Evolutionary conservation across 139 green algal genomes (phyloP), one percentile per base, ranked within the genome.

Genomic region (Chlamydomonas sp.): DNA sequence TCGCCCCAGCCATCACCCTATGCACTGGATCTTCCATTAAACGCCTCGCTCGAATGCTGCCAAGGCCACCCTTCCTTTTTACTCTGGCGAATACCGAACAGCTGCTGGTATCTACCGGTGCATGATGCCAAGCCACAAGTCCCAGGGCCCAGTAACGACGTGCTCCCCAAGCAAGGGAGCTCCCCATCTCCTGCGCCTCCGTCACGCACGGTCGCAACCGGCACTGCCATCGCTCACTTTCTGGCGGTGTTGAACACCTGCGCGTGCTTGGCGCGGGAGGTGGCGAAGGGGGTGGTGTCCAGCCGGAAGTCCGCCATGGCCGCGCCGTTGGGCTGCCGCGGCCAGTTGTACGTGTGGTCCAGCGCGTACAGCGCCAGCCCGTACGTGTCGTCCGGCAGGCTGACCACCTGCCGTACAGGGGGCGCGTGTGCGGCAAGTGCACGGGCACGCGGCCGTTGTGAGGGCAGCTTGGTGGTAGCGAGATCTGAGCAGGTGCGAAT

Each of bases 181-280:
- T 49, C 31, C 31, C 31, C 31, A 49, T 49, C 31, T 49, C 31
- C 31, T 49, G 31, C 31, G 31, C 31, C 31, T 49, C 31, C 31
- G 31, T 49, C 31, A 49, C 31, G 31, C 31, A 49, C 31, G 31
- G 31, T 49, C 31, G 31, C 31, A 49, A 0, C 31, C 31, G 31
- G 31, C 31, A 49, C 31, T 10, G 62, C 6, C 2, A 57, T 5
- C 63, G 1, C 81, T 71, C 62, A 83, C 84, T 71, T 88, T 59
- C 73, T 15, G 10, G 88, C 88, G 2, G 85, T 82, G 78, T 91
- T 89, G 88, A 84, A 83, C 17, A 91, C 86, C 68, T 84, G 81
- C 18, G 82, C 82, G 59, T 88, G 88, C 63, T 91, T 91, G 61
- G 76, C 72, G 7, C 63, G 68, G 2, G 83, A 89, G 4, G 82